Conservation (phyloP, 768 basidiomycete genomes). For the Panellus pusillus region DNA sequence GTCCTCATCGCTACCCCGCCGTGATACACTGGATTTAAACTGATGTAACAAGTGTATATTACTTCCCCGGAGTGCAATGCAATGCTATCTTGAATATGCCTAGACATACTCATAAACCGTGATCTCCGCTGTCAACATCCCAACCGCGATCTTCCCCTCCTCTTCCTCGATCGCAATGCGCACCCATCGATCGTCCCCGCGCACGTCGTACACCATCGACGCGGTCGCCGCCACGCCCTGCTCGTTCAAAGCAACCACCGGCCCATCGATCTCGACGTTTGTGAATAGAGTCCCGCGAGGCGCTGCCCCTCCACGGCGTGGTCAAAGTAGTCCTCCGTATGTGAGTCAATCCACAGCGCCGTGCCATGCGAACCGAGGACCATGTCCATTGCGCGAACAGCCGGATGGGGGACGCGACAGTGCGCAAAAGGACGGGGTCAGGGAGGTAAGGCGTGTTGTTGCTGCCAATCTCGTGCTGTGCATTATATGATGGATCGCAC, state of each 20-base stretch:
- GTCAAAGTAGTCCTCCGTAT: conserved; percentile 50
- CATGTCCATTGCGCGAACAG: conserved; percentile 57
- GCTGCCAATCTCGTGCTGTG: conserved; percentile 23
- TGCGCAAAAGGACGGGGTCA: conserved; percentile 34
- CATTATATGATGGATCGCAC: conserved; percentile 41
- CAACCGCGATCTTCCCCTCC: conserved; percentile 47
- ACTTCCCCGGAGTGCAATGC: conserved; percentile 1
- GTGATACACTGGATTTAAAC: conserved; percentile 20
- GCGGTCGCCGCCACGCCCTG: conserved; percentile 31
- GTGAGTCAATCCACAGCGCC: conserved; percentile 65
- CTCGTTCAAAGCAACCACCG: conserved; percentile 27
- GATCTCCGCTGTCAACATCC: conserved; percentile 47
- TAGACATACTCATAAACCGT: conserved; percentile 51
- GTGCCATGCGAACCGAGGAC: conserved; percentile 59
- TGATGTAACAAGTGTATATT: conserved; percentile 19
- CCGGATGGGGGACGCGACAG: conserved; percentile 55
- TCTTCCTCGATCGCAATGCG: conserved; percentile 46
- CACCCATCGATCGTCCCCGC: conserved; percentile 51
- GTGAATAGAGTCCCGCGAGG: conserved; percentile 44
- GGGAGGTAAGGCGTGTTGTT: conserved; percentile 48
- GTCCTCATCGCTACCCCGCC: conserved; percentile 56
- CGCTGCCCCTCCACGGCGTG: conserved; percentile 56
- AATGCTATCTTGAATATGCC: conserved; percentile 7
- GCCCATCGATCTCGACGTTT: conserved; percentile 22
- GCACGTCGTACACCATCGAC: conserved; percentile 45